These are phyloP conservation scores for Podospora bellae-mahoneyi DNA, from an alignment of 495 filamentous ascomycete species.

Conservation along the genomic window DNA sequence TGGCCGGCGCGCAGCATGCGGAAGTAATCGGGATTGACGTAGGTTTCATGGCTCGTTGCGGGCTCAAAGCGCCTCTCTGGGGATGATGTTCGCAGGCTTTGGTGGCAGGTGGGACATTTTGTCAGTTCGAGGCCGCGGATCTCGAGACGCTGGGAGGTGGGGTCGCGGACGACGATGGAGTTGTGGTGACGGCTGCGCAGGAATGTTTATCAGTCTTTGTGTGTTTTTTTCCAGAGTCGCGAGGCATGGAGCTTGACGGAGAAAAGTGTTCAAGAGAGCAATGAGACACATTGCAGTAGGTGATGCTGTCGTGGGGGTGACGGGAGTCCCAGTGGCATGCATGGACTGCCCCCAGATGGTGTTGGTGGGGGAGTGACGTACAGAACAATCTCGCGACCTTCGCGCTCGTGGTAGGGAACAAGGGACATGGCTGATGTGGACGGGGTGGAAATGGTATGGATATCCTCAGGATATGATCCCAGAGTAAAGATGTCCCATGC, in stretches of 20 bases:
- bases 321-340: not conserved
- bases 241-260: not conserved
- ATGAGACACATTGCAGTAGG: not conserved
- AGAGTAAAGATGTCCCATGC: conserved; percentile 19
- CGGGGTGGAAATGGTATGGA: not conserved
- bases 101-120: conserved; percentile 86
- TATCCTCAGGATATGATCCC: conserved; percentile 9
- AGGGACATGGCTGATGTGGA: conserved; percentile 50
- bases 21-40: conserved; percentile 89
- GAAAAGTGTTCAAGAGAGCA: not conserved
- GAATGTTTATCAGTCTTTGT: not conserved
- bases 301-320: not conserved
- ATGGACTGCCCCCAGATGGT: not conserved
- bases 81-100: conserved; percentile 55
- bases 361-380: conserved; percentile 26
- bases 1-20: conserved; percentile 70
- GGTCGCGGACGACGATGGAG: conserved; percentile 87
- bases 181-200: conserved; percentile 76
- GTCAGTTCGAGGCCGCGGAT: conserved; percentile 63
- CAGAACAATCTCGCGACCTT: conserved; percentile 62
- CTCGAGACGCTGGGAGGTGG: conserved; percentile 76
- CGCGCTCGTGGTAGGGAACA: conserved; percentile 59
- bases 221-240: not conserved
- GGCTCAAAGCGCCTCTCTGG: conserved; percentile 49
- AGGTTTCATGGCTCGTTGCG: conserved; percentile 50